Percentiles rank a stretch among this genome's conserved stretches.
Conservation (phyloP, 768 basidiomycete species). For the Panus rudis region DNA sequence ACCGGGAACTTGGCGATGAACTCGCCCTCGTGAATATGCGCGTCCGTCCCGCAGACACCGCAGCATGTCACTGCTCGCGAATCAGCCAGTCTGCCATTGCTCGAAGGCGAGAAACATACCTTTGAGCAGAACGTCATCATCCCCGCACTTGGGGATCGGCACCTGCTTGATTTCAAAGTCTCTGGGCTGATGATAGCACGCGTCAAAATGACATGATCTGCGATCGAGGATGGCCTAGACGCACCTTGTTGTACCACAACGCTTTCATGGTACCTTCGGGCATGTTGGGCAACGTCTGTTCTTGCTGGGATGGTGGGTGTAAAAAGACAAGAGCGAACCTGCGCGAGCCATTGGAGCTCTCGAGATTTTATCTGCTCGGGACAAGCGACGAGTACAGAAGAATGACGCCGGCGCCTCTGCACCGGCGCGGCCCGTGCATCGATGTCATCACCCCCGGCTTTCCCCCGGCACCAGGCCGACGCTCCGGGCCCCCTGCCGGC, state of each 20-base stretch:
- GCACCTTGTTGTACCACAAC: constrained; percentile 61
- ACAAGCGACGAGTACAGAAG: too few species aligned
- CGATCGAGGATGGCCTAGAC: constrained; percentile 9
- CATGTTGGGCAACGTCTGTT: too few species aligned
- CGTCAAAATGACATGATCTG: constrained; percentile 11
- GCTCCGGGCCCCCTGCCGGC: too few species aligned
- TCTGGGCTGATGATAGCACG: constrained; percentile 40
- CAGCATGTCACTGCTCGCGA: constrained; percentile 1
- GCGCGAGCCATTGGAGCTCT: too few species aligned
- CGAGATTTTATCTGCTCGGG: too few species aligned
- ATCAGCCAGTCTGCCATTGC: too few species aligned
- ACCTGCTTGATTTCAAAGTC: constrained; percentile 64
- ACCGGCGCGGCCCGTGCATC: too few species aligned
- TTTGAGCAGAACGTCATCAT: constrained; percentile 72
- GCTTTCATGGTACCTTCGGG: constrained; percentile 63
- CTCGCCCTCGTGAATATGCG: constrained; percentile 55
- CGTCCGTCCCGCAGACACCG: constrained; percentile 69
- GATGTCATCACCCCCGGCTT: too few species aligned
- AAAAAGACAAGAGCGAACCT: too few species aligned
- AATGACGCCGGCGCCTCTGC: too few species aligned
- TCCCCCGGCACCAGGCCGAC: too few species aligned
- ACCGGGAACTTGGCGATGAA: constrained; percentile 69
- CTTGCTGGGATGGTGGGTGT: too few species aligned
- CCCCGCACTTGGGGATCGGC: constrained; percentile 55
- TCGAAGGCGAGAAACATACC: constrained; percentile 36